Conservation (phyloP, 306 rosid genomes). For the Lablab purpureus region DNA sequence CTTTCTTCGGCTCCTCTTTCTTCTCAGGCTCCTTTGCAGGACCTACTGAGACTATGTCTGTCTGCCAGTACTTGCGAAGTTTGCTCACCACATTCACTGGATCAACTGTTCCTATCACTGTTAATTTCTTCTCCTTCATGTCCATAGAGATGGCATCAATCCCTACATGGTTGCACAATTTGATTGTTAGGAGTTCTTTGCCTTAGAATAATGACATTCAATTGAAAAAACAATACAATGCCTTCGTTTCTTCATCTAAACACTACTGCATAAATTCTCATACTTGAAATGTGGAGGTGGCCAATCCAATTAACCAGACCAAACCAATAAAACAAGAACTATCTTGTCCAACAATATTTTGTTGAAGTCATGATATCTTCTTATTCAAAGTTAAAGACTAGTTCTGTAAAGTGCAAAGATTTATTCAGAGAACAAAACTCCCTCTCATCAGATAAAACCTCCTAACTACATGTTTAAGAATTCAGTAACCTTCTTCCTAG, state of each 20-base stretch:
- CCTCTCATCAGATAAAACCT: not conserved
- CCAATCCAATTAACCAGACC: slow-evolving; percentile 12
- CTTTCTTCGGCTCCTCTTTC: slow-evolving; percentile 88
- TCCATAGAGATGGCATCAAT: slow-evolving; percentile 89
- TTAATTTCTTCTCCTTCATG: slow-evolving; percentile 85
- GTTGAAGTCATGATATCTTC: not conserved
- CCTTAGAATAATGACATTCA: not conserved
- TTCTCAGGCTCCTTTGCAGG: slow-evolving; percentile 91
- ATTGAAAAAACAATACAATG: not conserved
- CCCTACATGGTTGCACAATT: slow-evolving; percentile 55
- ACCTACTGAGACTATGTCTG: slow-evolving; percentile 73
- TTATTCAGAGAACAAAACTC: not conserved
- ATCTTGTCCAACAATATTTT: not conserved
- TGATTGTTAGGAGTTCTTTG: not conserved
- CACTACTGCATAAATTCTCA: not conserved
- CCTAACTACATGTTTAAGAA: not conserved
- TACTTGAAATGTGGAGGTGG: not conserved
- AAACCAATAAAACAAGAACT: not conserved
- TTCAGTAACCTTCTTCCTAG: not conserved
- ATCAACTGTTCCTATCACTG: slow-evolving; percentile 87
- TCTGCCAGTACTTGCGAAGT: slow-evolving; percentile 74
- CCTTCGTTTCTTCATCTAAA: not conserved
- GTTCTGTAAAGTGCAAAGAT: not conserved
- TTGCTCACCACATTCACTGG: slow-evolving; percentile 85
- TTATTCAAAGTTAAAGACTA: not conserved